A percentile compares a stretch with the other conserved stretches of the same genome.
phyloP scores from a whole-genome alignment of 176 grass and related monocot genomes.

The Carex myosuroides region DNA sequence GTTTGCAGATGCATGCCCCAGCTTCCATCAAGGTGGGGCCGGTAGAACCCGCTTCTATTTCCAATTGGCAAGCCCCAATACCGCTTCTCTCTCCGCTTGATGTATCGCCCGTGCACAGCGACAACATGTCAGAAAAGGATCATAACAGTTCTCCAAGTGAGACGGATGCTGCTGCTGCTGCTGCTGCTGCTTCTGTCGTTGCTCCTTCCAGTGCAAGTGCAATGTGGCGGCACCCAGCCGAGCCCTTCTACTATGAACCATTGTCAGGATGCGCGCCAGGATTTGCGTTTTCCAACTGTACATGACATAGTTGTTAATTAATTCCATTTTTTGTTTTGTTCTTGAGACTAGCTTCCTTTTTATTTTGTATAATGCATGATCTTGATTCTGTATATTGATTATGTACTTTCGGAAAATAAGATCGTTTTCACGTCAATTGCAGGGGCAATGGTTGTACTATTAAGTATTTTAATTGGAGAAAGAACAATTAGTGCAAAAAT shows the following conservation, averaged over 20 bases:
- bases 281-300: constrained; percentile 25
- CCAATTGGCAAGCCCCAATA: constrained; percentile 31
- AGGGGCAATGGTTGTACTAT: not conserved
- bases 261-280: constrained; percentile 12
- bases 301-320: not conserved
- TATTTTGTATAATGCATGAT: not conserved
- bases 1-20: constrained; percentile 35
- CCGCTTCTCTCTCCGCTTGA: constrained; percentile 37
- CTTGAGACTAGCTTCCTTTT: not conserved
- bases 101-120: constrained; percentile 7
- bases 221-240: constrained; percentile 32
- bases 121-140: not conserved
- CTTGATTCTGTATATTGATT: not conserved
- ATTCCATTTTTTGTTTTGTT: not conserved
- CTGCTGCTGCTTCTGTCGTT: not conserved
- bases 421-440: no score
- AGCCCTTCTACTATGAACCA: constrained; percentile 30
- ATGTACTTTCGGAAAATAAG: not conserved
- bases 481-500: not conserved
- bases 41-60: constrained; percentile 4
- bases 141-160: not conserved
- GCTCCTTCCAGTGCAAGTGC: not conserved
- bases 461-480: not conserved
- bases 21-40: constrained; percentile 26
- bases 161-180: no score